Percentiles rank a stretch among this genome's conserved stretches.
Conservation (phyloP, 1,139 yeast species). For the Wickerhamomyces sp. region DNA sequence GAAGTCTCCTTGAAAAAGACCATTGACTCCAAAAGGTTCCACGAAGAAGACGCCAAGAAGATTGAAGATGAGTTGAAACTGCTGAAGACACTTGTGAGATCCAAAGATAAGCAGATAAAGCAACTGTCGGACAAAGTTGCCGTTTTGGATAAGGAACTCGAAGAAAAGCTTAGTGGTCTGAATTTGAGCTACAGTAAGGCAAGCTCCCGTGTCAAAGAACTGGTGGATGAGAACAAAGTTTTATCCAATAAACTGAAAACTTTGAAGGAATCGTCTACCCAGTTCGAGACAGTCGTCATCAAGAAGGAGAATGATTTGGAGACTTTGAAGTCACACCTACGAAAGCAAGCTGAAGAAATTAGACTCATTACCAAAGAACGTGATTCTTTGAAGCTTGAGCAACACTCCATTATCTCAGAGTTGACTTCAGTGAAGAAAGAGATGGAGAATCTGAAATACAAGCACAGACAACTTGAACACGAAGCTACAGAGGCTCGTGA, state of each 20-base stretch:
- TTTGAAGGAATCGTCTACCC: slow-evolving; percentile 32
- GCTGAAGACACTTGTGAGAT: slow-evolving; percentile 26
- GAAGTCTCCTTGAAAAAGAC: slow-evolving; percentile 15
- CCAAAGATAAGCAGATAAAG: slow-evolving; percentile 32
- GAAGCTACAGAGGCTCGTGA: slow-evolving; percentile 34
- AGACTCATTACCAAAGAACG: slow-evolving; percentile 24
- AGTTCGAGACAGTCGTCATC: slow-evolving; percentile 30
- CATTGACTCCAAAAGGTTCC: slow-evolving; percentile 14
- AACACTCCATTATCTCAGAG: slow-evolving; percentile 10
- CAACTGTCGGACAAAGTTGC: slow-evolving; percentile 30
- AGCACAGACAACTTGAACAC: slow-evolving; percentile 32
- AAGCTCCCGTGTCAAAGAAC: slow-evolving; percentile 36
- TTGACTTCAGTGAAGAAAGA: slow-evolving; percentile 16
- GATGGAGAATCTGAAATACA: slow-evolving; percentile 20
- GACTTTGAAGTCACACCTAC: slow-evolving; percentile 24
- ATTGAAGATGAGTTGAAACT: slow-evolving; percentile 26
- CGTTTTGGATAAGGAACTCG: slow-evolving; percentile 32
- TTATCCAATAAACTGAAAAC: slow-evolving; percentile 34
- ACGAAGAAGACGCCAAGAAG: slow-evolving; percentile 12
- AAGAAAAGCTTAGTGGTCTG: slow-evolving; percentile 29
- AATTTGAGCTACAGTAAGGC: slow-evolving; percentile 32
- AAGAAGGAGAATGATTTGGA: slow-evolving; percentile 34
- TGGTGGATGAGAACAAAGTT: slow-evolving; percentile 44
- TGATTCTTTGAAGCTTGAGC: slow-evolving; percentile 20
- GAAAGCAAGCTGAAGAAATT: slow-evolving; percentile 23